A percentile compares a stretch with the other conserved stretches of the same genome.
These are phyloP conservation scores for Lenzites betulinus DNA, from an alignment of 768 basidiomycete species.

Conservation along the genomic window DNA sequence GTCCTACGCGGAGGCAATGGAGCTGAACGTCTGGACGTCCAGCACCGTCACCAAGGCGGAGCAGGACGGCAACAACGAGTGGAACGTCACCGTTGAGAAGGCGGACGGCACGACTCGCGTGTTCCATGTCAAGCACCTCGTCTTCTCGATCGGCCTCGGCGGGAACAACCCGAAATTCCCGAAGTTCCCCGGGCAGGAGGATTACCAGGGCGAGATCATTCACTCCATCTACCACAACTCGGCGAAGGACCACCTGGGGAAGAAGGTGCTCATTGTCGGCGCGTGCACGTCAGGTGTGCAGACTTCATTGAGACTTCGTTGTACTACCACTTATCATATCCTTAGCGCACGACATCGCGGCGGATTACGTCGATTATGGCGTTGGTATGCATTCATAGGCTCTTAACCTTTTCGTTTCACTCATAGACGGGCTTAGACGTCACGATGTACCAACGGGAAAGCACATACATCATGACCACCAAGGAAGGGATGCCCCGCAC, in stretches of 20 bases:
- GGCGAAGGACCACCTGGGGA: constrained; percentile 59
- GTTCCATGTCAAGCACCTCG: constrained; percentile 36
- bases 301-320: not conserved
- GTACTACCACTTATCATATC: not conserved
- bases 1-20: constrained; percentile 57
- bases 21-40: constrained; percentile 64
- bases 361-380: constrained; percentile 47
- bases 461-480: constrained; percentile 48
- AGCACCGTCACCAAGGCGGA: constrained; percentile 32
- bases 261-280: constrained; percentile 72
- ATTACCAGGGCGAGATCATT: constrained; percentile 61
- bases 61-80: constrained; percentile 27
- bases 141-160: constrained; percentile 42
- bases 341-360: constrained; percentile 51
- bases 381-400: constrained; percentile 34
- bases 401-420: not conserved
- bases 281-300: constrained; percentile 56
- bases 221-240: constrained; percentile 60
- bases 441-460: constrained; percentile 59
- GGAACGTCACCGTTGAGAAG: constrained; percentile 35
- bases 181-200: constrained; percentile 43
- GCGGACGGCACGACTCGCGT: constrained; percentile 36
- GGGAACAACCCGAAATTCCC: constrained; percentile 43
- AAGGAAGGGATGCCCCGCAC: constrained; percentile 38
- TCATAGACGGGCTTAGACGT: constrained; percentile 40